phyloP scores from a whole-genome alignment of 2,329 filamentous ascomycete genomes.

The Calonectria montana region DNA sequence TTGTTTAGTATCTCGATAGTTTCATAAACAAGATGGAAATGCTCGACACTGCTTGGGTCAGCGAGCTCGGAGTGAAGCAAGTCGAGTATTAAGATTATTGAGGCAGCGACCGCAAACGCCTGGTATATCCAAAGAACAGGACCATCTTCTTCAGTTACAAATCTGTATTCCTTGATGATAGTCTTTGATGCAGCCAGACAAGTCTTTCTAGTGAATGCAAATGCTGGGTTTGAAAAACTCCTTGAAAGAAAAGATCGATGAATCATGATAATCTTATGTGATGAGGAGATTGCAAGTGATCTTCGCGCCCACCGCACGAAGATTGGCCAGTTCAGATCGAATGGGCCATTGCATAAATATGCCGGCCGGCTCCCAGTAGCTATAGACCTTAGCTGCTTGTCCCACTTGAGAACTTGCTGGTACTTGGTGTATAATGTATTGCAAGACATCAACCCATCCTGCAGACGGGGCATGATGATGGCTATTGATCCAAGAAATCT shows the following conservation, averaged over 20 bases:
- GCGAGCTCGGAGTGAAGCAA: background rate
- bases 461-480: background rate
- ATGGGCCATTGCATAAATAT: background rate
- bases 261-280: background rate
- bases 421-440: background rate
- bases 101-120: background rate
- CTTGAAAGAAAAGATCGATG: background rate
- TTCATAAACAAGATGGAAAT: background rate
- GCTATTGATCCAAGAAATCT: background rate
- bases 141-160: background rate
- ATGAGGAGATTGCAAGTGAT: background rate
- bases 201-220: background rate
- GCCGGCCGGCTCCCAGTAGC: background rate
- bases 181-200: background rate
- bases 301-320: background rate
- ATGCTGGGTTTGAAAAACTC: background rate
- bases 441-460: background rate
- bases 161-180: background rate
- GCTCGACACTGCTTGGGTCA: background rate
- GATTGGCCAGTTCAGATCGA: background rate
- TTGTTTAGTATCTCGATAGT: background rate
- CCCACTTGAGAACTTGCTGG: background rate
- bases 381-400: background rate
- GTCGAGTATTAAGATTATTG: background rate
- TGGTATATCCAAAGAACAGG: background rate